Conservation (phyloP, 140 eudicot genomes). For the Cichorium intybus region DNA sequence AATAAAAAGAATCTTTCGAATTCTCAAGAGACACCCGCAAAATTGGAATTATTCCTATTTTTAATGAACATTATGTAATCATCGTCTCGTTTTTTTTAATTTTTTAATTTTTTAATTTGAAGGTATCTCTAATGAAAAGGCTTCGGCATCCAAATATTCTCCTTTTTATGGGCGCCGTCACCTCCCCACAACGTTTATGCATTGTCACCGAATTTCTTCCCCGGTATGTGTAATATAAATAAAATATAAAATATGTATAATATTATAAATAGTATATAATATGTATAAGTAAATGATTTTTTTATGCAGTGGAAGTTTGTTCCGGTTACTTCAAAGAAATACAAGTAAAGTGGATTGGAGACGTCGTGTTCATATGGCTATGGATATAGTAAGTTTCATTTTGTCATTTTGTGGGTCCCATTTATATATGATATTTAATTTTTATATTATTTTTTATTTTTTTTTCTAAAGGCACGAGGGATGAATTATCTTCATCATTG, state of each 20-base stretch:
- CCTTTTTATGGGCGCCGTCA: slow-evolving; percentile 97
- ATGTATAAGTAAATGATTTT: slow-evolving; percentile 6
- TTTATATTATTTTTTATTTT: not conserved
- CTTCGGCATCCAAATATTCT: slow-evolving; percentile 96
- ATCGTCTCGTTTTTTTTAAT: not conserved
- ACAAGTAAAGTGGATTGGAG: slow-evolving; percentile 76
- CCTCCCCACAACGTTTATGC: slow-evolving; percentile 92
- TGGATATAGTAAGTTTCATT: slow-evolving; percentile 84
- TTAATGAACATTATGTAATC: not conserved
- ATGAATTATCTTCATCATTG: slow-evolving; percentile 91
- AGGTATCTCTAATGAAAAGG: slow-evolving; percentile 96
- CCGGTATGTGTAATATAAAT: slow-evolving; percentile 46
- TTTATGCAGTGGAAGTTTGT: slow-evolving; percentile 83
- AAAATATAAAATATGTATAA: not conserved
- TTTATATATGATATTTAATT: not conserved
- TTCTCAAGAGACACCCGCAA: not conserved
- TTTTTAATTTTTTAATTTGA: slow-evolving; percentile 11
- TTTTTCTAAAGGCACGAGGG: slow-evolving; percentile 73
- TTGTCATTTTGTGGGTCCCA: slow-evolving; percentile 5
- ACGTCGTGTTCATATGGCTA: slow-evolving; percentile 90
- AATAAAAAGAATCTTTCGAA: not conserved
- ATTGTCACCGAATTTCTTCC: slow-evolving; percentile 99
- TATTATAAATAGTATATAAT: not conserved
- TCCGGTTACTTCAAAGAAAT: slow-evolving; percentile 70
- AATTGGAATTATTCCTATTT: not conserved